Percentiles rank a stretch among this genome's conserved stretches.
phyloP scores from a whole-genome alignment of 768 basidiomycete genomes.

The Mycena polygramma region DNA sequence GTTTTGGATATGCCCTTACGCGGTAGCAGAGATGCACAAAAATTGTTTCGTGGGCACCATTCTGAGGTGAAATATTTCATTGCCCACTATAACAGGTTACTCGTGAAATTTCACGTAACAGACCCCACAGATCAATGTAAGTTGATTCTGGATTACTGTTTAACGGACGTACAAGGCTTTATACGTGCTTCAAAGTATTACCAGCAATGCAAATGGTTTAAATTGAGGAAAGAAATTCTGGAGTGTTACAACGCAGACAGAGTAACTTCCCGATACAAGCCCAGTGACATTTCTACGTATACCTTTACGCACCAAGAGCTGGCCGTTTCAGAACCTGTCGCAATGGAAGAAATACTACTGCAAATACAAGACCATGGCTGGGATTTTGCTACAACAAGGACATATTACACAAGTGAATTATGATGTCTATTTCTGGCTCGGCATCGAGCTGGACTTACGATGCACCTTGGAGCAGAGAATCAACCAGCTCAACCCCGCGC shows the following conservation, averaged over 20 bases:
- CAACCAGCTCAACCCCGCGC: too few relatives aligned
- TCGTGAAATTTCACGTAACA: neutral
- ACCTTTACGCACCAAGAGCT: neutral
- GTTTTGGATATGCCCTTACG: slow-evolving; percentile 6
- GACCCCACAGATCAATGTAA: too few relatives aligned
- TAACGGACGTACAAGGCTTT: too few relatives aligned
- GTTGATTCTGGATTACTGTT: too few relatives aligned
- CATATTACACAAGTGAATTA: too few relatives aligned
- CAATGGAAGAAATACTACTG: too few relatives aligned
- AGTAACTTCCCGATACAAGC: neutral
- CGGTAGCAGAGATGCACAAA: slow-evolving; percentile 3
- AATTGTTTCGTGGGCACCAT: neutral
- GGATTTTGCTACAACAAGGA: too few relatives aligned
- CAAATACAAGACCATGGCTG: too few relatives aligned
- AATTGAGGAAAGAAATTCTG: neutral
- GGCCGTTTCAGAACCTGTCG: neutral
- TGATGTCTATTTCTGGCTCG: too few relatives aligned
- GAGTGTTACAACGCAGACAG: neutral
- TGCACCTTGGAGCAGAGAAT: too few relatives aligned
- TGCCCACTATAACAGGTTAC: neutral
- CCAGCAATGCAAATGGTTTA: neutral
- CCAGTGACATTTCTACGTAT: neutral
- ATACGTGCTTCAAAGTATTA: too few relatives aligned
- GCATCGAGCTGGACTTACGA: too few relatives aligned
- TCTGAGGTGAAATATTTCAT: slow-evolving; percentile 6